These are phyloP conservation scores for Entamoeba nuttalli DNA, from an alignment of 208 protist genomes.

Conservation along the genomic window DNA sequence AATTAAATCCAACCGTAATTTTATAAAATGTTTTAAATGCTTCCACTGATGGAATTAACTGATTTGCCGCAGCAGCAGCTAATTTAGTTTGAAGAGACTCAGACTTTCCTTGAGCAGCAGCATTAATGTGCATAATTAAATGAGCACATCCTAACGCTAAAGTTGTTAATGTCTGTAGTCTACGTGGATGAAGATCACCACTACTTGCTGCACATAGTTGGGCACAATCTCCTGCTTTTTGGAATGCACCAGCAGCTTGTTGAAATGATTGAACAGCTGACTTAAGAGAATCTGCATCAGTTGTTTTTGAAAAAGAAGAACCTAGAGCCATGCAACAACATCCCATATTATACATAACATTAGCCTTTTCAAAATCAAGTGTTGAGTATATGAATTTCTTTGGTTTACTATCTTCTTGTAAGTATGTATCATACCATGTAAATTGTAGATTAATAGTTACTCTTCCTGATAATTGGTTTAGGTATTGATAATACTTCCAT, in stretches of 20 bases:
- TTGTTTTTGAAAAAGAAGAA: background rate
- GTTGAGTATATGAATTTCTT: background rate
- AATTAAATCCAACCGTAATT: background rate
- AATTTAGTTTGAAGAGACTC: background rate
- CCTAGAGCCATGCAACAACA: background rate
- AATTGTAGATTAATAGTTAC: background rate
- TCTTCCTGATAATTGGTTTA: background rate
- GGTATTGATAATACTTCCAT: background rate
- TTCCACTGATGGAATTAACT: background rate
- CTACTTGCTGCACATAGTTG: background rate
- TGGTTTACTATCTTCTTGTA: background rate
- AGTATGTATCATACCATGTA: background rate
- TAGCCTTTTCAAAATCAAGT: background rate
- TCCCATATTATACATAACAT: background rate
- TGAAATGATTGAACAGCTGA: background rate
- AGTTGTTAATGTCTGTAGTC: background rate
- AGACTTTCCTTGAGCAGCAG: background rate
- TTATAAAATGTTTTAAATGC: background rate
- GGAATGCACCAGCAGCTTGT: background rate
- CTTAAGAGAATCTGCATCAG: background rate
- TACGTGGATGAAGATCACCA: background rate
- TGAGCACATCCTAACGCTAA: background rate
- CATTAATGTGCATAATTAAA: background rate
- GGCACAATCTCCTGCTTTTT: background rate
- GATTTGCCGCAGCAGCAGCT: background rate